phyloP scores from a whole-genome alignment of 306 rosid species.

The Mimosa bimucronata region DNA sequence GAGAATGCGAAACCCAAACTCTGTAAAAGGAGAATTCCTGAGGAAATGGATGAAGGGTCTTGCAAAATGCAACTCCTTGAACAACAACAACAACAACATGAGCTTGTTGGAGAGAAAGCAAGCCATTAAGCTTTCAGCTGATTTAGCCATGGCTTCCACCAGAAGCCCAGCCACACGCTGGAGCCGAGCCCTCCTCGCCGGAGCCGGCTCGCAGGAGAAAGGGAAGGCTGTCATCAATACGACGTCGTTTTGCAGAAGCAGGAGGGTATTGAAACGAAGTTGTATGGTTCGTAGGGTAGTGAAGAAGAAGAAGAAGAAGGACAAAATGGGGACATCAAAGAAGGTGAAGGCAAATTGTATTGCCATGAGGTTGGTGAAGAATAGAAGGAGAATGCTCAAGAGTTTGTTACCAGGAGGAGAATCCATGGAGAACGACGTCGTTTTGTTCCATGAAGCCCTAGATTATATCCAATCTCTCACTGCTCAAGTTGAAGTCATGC shows the following conservation, averaged over 20 bases:
- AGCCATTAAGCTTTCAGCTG: conserved; percentile 75
- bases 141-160: conserved; percentile 82
- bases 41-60: conserved; percentile 71
- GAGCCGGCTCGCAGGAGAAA: conserved; percentile 6
- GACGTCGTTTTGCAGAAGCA: conserved; percentile 15
- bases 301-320: conserved; percentile 40
- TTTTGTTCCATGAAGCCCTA: conserved; percentile 83
- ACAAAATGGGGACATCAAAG: conserved; percentile 8
- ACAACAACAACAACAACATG: conserved; percentile 56
- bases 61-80: conserved; percentile 48
- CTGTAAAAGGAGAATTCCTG: conserved; percentile 67
- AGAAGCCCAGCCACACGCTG: conserved; percentile 56
- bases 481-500: conserved; percentile 89
- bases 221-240: neutral
- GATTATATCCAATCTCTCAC: conserved; percentile 67
- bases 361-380: conserved; percentile 44
- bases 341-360: conserved; percentile 38
- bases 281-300: conserved; percentile 22
- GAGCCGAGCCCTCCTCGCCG: conserved; percentile 67
- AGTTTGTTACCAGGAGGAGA: conserved; percentile 83
- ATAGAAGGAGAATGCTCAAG: conserved; percentile 59
- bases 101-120: conserved; percentile 62
- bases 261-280: conserved; percentile 51
- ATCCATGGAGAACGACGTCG: conserved; percentile 61
- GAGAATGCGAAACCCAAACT: conserved; percentile 54